Conservation (phyloP, 371 early-diverging fungal genomes). For the Zychaea mexicana region DNA sequence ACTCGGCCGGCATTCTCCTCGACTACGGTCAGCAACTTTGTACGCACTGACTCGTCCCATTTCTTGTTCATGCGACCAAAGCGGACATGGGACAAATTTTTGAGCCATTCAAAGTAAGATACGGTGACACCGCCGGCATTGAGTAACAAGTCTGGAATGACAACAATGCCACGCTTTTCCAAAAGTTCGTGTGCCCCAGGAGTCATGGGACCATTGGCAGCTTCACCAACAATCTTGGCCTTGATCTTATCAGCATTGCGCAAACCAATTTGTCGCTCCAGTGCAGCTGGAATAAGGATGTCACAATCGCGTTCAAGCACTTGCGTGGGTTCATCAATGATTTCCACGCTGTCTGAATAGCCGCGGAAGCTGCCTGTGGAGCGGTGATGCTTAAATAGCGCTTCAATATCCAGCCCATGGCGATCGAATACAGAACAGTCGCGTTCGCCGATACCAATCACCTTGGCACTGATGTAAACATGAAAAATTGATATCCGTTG, state of each 20-base stretch:
- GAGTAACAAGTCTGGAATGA: conserved; percentile 82
- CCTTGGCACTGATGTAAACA: conserved; percentile 60
- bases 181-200: conserved; percentile 79
- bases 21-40: conserved; percentile 74
- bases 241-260: conserved; percentile 76
- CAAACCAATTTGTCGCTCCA: conserved; percentile 86
- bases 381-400: conserved; percentile 66
- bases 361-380: conserved; percentile 73
- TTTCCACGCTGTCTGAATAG: conserved; percentile 63
- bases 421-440: conserved; percentile 72
- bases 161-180: conserved; percentile 64
- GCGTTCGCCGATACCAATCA: conserved; percentile 81
- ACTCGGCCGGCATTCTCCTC: conserved; percentile 74
- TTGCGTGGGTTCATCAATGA: conserved; percentile 60
- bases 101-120: conserved; percentile 86
- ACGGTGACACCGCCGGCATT: conserved; percentile 92
- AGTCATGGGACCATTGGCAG: conserved; percentile 88
- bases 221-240: conserved; percentile 90
- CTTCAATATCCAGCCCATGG: conserved; percentile 76
- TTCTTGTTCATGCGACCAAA: conserved; percentile 92
- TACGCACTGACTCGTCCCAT: conserved; percentile 87
- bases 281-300: conserved; percentile 84
- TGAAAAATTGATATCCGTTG: not conserved
- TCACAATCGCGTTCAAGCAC: conserved; percentile 85
- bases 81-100: conserved; percentile 86